Conservation (phyloP, 176 grass and related monocot species). For the Miscanthus lutarioriparius region DNA sequence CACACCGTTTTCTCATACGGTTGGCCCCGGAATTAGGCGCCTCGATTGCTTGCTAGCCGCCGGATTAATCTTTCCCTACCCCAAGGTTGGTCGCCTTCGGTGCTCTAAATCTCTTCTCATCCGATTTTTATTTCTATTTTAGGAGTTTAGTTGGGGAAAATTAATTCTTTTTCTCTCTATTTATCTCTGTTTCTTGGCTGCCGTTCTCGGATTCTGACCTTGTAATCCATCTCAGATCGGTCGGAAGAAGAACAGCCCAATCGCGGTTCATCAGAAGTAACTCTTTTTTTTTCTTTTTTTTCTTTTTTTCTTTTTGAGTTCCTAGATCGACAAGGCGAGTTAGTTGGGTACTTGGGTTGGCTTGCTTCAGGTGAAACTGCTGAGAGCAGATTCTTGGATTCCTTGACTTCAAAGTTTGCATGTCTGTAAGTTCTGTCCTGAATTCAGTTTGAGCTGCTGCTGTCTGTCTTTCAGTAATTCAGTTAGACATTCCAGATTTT, state of each 20-base stretch:
- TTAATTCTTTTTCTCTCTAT: too few relatives aligned
- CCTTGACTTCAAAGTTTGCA: neutral
- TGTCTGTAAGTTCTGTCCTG: neutral
- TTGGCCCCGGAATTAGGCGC: slow-evolving; percentile 31
- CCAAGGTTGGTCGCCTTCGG: slow-evolving; percentile 17
- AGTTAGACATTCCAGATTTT: slow-evolving; percentile 6
- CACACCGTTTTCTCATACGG: slow-evolving; percentile 38
- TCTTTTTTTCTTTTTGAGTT: neutral
- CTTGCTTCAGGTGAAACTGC: slow-evolving; percentile 28
- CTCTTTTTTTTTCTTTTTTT: neutral
- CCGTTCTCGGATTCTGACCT: neutral
- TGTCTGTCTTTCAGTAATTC: neutral
- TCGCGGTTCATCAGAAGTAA: slow-evolving; percentile 1
- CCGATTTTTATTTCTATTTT: slow-evolving; percentile 33
- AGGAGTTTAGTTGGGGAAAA: slow-evolving; percentile 9
- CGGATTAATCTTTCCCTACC: neutral
- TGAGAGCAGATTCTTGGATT: slow-evolving; percentile 9
- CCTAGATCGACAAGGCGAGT: slow-evolving; percentile 17
- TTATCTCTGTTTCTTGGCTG: neutral
- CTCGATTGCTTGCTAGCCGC: neutral
- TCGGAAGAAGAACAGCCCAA: neutral
- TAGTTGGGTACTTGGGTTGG: slow-evolving; percentile 1
- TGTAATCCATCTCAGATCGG: neutral
- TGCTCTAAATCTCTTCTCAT: slow-evolving; percentile 21
- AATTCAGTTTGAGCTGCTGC: slow-evolving; percentile 17